phyloP scores from a whole-genome alignment of 768 basidiomycete genomes.

The Pisolithus albus region DNA sequence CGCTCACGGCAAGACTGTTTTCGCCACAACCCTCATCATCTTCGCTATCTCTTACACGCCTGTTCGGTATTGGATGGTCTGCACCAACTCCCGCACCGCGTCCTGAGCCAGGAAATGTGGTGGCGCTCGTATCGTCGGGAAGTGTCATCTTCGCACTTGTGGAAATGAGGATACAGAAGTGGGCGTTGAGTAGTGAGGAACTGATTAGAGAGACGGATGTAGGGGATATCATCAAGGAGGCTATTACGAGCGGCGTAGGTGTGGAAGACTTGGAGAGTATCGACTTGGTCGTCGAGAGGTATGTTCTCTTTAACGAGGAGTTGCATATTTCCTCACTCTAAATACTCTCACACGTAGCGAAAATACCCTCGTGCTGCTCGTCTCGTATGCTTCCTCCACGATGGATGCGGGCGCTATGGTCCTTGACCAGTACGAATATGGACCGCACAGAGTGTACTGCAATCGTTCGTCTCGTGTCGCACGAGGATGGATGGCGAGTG shows the following conservation, averaged over 20 bases:
- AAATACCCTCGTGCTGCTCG: constrained; percentile 51
- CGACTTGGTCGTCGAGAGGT: constrained; percentile 61
- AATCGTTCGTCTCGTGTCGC: constrained; percentile 39
- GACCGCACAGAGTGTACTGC: constrained; percentile 61
- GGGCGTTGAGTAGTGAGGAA: constrained; percentile 53
- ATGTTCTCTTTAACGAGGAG: constrained; percentile 10
- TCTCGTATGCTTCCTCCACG: constrained; percentile 55
- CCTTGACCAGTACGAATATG: constrained; percentile 33
- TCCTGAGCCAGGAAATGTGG: constrained; percentile 55
- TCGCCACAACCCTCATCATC: constrained; percentile 41
- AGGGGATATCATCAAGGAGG: constrained; percentile 39
- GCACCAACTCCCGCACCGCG: constrained; percentile 32
- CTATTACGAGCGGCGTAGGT: constrained; percentile 40
- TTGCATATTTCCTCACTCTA: background rate
- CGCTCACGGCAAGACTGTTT: constrained; percentile 53
- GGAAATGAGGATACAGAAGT: constrained; percentile 61
- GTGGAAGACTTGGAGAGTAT: constrained; percentile 67
- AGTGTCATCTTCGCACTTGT: constrained; percentile 62
- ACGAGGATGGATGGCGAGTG: constrained; percentile 21
- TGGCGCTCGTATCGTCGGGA: constrained; percentile 50
- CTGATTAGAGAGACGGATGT: constrained; percentile 51
- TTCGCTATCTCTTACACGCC: constrained; percentile 37
- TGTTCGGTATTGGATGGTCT: constrained; percentile 32
- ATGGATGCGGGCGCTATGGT: constrained; percentile 31
- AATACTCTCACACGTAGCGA: constrained; percentile 29